A percentile compares a stretch with the other conserved stretches of the same genome.
Evolutionary conservation across 2,329 filamentous ascomycete species (phyloP).

Genomic region (Sarocladium oryzae): DNA sequence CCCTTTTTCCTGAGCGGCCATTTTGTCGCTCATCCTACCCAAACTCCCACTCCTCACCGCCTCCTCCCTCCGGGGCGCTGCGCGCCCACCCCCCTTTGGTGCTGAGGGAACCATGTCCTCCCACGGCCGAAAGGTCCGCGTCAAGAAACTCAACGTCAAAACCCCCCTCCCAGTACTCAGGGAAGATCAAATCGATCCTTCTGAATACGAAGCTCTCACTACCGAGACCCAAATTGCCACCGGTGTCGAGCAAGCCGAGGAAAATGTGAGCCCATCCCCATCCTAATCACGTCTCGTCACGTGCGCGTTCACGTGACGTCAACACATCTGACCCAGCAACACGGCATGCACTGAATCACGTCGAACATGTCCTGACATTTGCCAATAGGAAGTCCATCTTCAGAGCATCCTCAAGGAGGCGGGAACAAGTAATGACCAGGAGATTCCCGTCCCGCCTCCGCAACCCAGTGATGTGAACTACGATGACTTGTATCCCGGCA

Average conservation of each 20-base stretch:
- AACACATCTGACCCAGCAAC: constrained; percentile 2
- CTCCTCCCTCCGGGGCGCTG: constrained; percentile 5
- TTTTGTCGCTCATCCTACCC: constrained; percentile 27
- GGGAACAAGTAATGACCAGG: constrained; percentile 49
- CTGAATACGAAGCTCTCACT: constrained; percentile 79
- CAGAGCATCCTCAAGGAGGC: constrained; percentile 66
- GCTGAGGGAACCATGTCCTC: constrained; percentile 46
- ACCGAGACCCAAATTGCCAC: constrained; percentile 84
- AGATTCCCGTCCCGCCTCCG: constrained; percentile 60
- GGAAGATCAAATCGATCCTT: constrained; percentile 84
- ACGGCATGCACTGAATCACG: too few relatives aligned
- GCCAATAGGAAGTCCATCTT: constrained; percentile 79
- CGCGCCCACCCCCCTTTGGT: constrained; percentile 9
- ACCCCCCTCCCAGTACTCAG: constrained; percentile 79
- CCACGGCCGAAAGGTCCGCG: constrained; percentile 57
- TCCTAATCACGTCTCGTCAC: constrained; percentile 30
- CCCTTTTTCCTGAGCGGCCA: constrained; percentile 16
- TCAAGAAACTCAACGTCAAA: constrained; percentile 90
- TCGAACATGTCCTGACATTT: constrained; percentile 23
- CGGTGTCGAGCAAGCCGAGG: constrained; percentile 93
- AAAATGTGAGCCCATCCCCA: constrained; percentile 69
- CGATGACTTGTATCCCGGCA: constrained; percentile 76
- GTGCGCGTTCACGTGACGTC: constrained; percentile 25
- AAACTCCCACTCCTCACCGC: constrained; percentile 19
- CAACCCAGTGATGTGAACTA: constrained; percentile 67